Base-by-base conservation (phyloP, 2,329 filamentous ascomycete genomes). In the Aspergillaceae sp. region DNA sequence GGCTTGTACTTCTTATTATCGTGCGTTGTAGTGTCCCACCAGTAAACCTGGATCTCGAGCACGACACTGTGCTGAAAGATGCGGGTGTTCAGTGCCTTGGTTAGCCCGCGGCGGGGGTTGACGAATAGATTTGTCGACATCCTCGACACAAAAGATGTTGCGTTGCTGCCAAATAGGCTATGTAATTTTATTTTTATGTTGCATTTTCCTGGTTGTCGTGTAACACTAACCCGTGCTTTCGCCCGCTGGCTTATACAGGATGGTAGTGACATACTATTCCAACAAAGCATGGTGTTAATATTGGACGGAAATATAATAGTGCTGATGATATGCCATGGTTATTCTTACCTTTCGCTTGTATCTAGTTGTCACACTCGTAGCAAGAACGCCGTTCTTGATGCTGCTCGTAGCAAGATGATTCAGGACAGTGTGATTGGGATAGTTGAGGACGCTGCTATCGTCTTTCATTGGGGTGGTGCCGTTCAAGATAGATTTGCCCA, bases 371-470 rank as follows among this genome's bases (percentile, higher is more conserved):
- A 88, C 91, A 60, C 90, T 96, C 4, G 94, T 94, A 32, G 92
- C 92, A 53, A 98, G 75, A 28, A 97, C 87, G 52, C 91, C 90
- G 56, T 95, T 89, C 73, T 95, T 96, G 68, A 98, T 98, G 66
- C 90, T 96, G 68, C 91, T 97, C 3, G 92, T 98, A 42, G 91
- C 91, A 56, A 98, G 74, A 66, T 98, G 92, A 56, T 98, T 98
- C 52, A 98, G 73, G 30, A 97, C 88, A 0, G 92, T 96, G 62
- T 98, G 91, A 60, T 97, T 98, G 9, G 92, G 92, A 78, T 96
- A 91, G 56, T 88, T 92, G 52, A 98, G 73, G 50, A 98, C 92
- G 69, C 90, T 96, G 67, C 91, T 95, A 69, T 98, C 92, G 64
- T 98, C 92, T 73, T 97, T 97, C 76, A 95, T 88, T 5, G 91